Base-by-base conservation (phyloP, 2,329 filamentous ascomycete species). In the Dactylellina drechsleri region DNA sequence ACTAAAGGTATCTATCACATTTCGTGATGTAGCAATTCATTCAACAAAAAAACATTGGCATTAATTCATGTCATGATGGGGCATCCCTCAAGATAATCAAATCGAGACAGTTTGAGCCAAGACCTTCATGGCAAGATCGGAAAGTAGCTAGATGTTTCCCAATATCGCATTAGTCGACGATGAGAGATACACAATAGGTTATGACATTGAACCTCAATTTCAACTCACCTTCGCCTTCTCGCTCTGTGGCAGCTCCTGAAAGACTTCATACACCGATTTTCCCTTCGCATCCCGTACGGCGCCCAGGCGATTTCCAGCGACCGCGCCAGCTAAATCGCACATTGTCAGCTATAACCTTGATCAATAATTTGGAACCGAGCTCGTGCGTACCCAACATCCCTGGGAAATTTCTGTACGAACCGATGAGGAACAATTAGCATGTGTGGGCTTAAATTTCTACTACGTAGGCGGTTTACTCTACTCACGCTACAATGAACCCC, bases 181-280 rank as follows among this genome's bases (percentile, higher is more conserved):
- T 12, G 7, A 15, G 13, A 47, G 15, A 16, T 47, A 47, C 7
- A 47, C 13, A 8, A 2, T 6, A 15, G 13, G 1, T 13, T n/a
- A 47, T n/a, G 7, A n/a, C 13, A 12, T 47, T 18, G 43, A 47
- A 47, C 2, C 6, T 5, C 31, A 36, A 8, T 36, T 16, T 59
- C 31, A 36, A 36, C 59, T 84, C 79, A 99, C 82, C 81, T 89
- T 89, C 65, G 92, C 89, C 80, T 92, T 91, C 80, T 97, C 93
- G 59, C 86, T 86, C 82, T 92, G 91, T 59, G 93, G 93, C 80
- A 99, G 84, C 79, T 97, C 91, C 85, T 92, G 80, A 31, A 94
- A 98, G 15, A 97, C 95, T 28, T 89, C 86, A 82, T 96, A 98
- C 4, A 99, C 95, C 80, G 92, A 96, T 89, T 97, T 98, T 20